These are phyloP conservation scores for Xylaria nigripes DNA, from an alignment of 495 filamentous ascomycete genomes.

Conservation along the genomic window DNA sequence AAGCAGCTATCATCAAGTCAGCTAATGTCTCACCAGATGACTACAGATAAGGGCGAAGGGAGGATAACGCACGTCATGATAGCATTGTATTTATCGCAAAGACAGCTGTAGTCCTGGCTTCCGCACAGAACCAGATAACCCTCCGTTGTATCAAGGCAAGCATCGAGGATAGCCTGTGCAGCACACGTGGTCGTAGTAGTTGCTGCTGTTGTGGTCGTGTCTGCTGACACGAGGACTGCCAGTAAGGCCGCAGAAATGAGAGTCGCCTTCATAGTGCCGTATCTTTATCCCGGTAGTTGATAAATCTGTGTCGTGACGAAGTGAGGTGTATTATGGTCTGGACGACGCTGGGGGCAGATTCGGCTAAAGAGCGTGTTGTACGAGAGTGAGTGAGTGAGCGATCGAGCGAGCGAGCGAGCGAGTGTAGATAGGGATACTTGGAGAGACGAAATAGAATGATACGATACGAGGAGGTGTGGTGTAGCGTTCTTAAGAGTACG, in stretches of 20 bases:
- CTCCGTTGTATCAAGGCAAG: constrained; percentile 33
- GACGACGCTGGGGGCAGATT: not conserved
- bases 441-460: not conserved
- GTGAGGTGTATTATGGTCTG: not conserved
- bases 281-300: not conserved
- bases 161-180: constrained; percentile 39
- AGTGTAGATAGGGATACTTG: not conserved
- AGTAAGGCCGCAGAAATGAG: constrained; percentile 24
- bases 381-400: not conserved
- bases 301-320: too few species aligned
- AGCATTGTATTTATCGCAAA: constrained; percentile 28
- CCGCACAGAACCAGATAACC: constrained; percentile 30
- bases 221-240: constrained; percentile 10
- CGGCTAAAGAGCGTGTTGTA: too few species aligned
- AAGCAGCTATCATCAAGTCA: constrained; percentile 29
- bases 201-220: constrained; percentile 4
- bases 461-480: not conserved
- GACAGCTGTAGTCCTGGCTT: constrained; percentile 32
- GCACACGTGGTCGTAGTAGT: constrained; percentile 20
- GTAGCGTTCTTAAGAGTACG: constrained; percentile 1
- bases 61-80: constrained; percentile 31
- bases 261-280: constrained; percentile 2
- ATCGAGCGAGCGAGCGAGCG: not conserved
- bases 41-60: not conserved
- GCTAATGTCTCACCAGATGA: not conserved